These are phyloP conservation scores for Xylaria sp. DNA, from an alignment of 2,329 filamentous ascomycete species.

Conservation along the genomic window DNA sequence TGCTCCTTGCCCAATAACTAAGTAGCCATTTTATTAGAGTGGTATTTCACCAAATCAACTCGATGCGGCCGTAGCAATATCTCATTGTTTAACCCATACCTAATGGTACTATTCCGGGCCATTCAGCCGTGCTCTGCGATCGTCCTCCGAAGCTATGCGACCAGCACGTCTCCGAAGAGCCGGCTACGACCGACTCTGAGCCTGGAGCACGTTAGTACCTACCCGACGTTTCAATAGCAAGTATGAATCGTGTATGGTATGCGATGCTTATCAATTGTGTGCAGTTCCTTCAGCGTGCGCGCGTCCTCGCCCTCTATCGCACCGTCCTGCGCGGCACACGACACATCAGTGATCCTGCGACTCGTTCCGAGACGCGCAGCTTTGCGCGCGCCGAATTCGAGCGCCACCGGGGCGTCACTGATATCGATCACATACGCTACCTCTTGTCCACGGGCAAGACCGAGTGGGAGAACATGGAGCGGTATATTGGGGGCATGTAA, in stretches of 20 bases:
- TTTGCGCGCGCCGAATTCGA: conserved; percentile 67
- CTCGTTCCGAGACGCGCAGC: conserved; percentile 59
- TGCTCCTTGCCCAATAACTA: neutral
- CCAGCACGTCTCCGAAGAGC: conserved; percentile 36
- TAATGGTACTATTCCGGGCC: conserved; percentile 34
- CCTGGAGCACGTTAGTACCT: conserved; percentile 61
- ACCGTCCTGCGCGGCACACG: conserved; percentile 60
- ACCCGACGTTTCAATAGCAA: no score
- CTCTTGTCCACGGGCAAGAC: conserved; percentile 68
- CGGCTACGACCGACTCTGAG: conserved; percentile 54
- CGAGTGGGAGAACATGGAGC: conserved; percentile 68
- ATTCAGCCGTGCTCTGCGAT: conserved; percentile 27
- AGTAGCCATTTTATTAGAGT: neutral
- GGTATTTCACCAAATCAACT: neutral
- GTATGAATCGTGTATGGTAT: no score
- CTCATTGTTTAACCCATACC: neutral
- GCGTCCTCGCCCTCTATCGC: conserved; percentile 63
- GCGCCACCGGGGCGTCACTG: conserved; percentile 60
- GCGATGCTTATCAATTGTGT: neutral
- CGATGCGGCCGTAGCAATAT: conserved; percentile 22
- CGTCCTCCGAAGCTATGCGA: conserved; percentile 47
- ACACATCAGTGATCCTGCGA: conserved; percentile 56
- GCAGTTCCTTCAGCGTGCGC: conserved; percentile 64
- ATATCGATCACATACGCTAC: conserved; percentile 65
- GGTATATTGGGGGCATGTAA: conserved; percentile 58